Conservation (phyloP, 495 filamentous ascomycete species). For the Hyaloscypha bicolor region DNA sequence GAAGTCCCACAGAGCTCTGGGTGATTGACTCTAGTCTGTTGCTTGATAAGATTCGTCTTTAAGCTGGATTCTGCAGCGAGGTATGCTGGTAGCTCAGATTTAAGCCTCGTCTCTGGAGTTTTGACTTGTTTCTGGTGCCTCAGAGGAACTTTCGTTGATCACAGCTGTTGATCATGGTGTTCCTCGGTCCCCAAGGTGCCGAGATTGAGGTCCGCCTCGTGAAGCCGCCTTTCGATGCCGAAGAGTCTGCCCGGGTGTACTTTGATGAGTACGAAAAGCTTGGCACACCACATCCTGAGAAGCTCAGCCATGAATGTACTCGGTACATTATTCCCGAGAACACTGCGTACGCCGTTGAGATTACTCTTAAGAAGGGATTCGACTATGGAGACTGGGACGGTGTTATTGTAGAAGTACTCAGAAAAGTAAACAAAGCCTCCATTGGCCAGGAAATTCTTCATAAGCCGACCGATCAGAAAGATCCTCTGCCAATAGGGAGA, state of each 20-base stretch:
- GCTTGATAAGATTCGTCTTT: too few relatives aligned
- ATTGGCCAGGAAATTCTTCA: background rate
- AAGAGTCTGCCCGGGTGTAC: background rate
- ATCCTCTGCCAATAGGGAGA: background rate
- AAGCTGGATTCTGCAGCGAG: too few relatives aligned
- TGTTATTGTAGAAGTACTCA: background rate
- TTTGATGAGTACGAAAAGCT: conserved; percentile 19
- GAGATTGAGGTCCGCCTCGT: conserved; percentile 14
- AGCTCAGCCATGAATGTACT: background rate
- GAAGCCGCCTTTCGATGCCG: conserved; percentile 3
- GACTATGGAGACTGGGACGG: background rate
- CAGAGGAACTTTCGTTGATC: background rate
- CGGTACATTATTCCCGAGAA: conserved; percentile 13
- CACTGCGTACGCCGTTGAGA: conserved; percentile 13
- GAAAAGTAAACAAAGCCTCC: background rate
- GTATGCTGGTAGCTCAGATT: too few relatives aligned
- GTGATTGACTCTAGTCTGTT: too few relatives aligned
- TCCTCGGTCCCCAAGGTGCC: background rate
- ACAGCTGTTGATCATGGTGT: background rate
- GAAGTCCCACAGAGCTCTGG: too few relatives aligned
- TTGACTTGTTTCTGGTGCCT: background rate
- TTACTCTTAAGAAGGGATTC: conserved; percentile 21
- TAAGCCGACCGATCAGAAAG: background rate
- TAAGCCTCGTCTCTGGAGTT: background rate
- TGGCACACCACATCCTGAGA: background rate